Conservation (phyloP, 2,329 filamentous ascomycete genomes). For the Trichoderma lentiforme region DNA sequence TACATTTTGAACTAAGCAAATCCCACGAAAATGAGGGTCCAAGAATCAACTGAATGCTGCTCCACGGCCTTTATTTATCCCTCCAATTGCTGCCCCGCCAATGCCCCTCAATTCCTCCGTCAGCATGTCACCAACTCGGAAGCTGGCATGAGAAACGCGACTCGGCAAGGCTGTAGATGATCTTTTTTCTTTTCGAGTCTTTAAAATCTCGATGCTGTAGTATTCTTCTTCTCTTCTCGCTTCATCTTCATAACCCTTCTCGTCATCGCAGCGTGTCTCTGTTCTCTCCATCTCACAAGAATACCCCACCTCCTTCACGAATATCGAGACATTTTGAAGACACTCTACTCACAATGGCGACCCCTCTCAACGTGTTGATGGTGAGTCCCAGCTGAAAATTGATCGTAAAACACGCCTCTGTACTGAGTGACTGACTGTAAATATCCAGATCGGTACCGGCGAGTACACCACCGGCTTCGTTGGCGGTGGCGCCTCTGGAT, state of each 20-base stretch:
- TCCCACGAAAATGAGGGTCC: not conserved
- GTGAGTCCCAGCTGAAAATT: conserved; percentile 36
- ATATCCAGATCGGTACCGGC: conserved; percentile 72
- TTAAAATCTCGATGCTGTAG: not conserved
- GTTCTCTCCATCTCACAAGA: not conserved
- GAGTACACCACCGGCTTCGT: conserved; percentile 98
- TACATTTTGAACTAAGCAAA: not conserved
- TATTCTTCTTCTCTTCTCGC: not conserved
- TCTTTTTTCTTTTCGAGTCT: not conserved
- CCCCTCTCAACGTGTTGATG: conserved; percentile 66
- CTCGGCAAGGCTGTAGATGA: conserved; percentile 3
- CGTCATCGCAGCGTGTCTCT: not conserved
- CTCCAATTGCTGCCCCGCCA: conserved; percentile 30
- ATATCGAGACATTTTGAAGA: not conserved
- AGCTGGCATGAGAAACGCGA: not conserved
- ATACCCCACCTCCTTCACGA: not conserved
- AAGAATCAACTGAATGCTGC: not conserved
- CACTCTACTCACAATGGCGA: conserved; percentile 43
- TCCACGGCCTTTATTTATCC: conserved; percentile 22
- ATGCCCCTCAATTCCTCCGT: conserved; percentile 40
- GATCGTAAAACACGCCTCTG: not conserved
- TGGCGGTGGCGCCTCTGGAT: conserved; percentile 74
- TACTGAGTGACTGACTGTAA: not conserved
- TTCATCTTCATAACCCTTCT: not conserved
- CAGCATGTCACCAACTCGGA: not conserved